A percentile compares a stretch with the other conserved stretches of the same genome.
Evolutionary conservation across 2,329 filamentous ascomycete genomes (phyloP).

Genomic region (Calonectria pteridis): DNA sequence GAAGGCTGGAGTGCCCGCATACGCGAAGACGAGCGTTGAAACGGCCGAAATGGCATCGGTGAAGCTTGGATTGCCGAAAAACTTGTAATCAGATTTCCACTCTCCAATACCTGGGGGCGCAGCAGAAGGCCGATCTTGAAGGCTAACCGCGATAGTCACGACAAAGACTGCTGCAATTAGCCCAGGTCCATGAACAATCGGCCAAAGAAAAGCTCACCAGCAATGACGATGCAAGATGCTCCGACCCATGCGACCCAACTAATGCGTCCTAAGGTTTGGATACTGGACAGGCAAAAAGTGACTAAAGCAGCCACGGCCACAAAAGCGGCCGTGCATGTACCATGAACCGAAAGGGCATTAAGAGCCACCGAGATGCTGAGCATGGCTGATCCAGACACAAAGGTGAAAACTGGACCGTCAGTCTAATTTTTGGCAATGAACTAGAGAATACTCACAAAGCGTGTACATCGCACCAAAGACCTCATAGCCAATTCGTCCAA

Average conservation of each 20-base stretch:
- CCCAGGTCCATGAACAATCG: too few species aligned
- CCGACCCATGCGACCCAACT: constrained; percentile 47
- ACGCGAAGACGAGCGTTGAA: constrained; percentile 27
- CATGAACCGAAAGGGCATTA: constrained; percentile 52
- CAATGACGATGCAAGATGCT: constrained; percentile 30
- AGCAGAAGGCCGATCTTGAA: constrained; percentile 45
- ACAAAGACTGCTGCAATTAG: constrained; percentile 31
- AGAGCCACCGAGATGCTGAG: constrained; percentile 52
- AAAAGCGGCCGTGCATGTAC: constrained; percentile 51
- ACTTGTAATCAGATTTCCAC: constrained; percentile 45
- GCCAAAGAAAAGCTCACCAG: constrained; percentile 28
- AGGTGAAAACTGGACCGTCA: constrained; percentile 35
- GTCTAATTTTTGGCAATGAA: too few species aligned
- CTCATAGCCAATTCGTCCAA: constrained; percentile 58
- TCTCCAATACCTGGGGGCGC: constrained; percentile 38
- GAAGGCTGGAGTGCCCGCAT: too few species aligned
- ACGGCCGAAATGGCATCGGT: constrained; percentile 45
- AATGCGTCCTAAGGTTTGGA: constrained; percentile 44
- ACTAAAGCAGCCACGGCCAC: constrained; percentile 47
- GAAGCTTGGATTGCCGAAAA: constrained; percentile 46
- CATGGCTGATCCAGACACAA: constrained; percentile 42
- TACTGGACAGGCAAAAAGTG: constrained; percentile 44
- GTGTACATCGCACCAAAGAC: constrained; percentile 50
- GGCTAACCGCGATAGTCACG: constrained; percentile 43
- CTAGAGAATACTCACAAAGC: constrained; percentile 33